These are phyloP conservation scores for Halophytophthora batemanensis DNA, from an alignment of 352 stramenopile species.

Conservation along the genomic window DNA sequence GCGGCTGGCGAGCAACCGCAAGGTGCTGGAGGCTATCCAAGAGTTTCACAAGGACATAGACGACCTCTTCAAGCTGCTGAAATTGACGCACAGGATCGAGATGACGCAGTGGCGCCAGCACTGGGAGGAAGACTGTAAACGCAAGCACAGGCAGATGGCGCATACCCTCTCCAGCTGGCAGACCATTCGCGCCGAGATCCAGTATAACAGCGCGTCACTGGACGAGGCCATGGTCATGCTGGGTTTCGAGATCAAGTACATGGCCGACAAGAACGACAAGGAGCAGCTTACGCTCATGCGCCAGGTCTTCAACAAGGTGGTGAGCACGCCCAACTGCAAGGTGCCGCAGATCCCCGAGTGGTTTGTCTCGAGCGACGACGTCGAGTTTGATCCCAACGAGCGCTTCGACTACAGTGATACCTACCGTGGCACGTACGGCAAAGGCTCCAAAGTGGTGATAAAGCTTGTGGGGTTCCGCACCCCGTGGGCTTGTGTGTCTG, in stretches of 20 bases:
- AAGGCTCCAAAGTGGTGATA: neutral
- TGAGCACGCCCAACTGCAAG: slow-evolving; percentile 7
- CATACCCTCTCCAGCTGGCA: slow-evolving; percentile 2
- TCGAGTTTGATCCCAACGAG: neutral
- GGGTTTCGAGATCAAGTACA: slow-evolving; percentile 13
- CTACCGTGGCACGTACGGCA: neutral
- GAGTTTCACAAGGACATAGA: slow-evolving; percentile 15
- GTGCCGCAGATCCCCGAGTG: slow-evolving; percentile 1
- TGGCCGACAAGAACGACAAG: slow-evolving; percentile 6
- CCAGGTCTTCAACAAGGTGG: slow-evolving; percentile 11
- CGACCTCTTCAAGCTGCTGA: slow-evolving; percentile 17
- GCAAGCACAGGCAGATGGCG: slow-evolving; percentile 3
- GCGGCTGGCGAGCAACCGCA: slow-evolving; percentile 8
- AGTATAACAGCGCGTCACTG: neutral
- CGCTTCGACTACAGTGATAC: neutral
- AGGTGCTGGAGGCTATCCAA: slow-evolving; percentile 5
- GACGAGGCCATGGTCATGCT: slow-evolving; percentile 9
- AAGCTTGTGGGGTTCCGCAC: too few relatives aligned
- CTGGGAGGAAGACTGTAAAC: slow-evolving; percentile 7
- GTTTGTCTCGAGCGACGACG: neutral
- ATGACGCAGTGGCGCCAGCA: slow-evolving; percentile 5
- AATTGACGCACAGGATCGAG: slow-evolving; percentile 4
- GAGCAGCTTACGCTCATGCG: slow-evolving; percentile 6
- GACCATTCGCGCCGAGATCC: slow-evolving; percentile 2
- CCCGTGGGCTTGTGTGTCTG: too few relatives aligned